Conservation (phyloP, 2,329 filamentous ascomycete genomes). For the Colletotrichum tropicicola region DNA sequence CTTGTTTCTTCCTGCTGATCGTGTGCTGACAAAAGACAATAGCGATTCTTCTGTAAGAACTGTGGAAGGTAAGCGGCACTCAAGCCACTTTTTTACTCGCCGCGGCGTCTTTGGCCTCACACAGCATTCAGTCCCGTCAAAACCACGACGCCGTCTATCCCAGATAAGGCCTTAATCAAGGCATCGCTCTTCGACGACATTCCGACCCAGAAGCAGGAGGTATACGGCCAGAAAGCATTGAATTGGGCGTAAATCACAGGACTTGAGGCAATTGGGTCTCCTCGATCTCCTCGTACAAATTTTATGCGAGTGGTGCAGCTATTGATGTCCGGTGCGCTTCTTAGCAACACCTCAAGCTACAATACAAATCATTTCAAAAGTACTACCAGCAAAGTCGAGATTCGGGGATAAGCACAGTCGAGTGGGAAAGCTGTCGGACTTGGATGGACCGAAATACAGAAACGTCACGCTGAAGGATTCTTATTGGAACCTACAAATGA, state of each 20-base stretch:
- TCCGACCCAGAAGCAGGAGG: not conserved
- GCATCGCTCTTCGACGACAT: conserved; percentile 25
- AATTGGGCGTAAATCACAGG: not conserved
- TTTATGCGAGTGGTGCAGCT: too few species aligned
- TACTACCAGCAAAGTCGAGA: too few species aligned
- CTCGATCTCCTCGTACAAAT: not conserved
- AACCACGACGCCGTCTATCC: not conserved
- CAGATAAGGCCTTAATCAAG: conserved; percentile 8
- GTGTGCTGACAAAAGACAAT: too few species aligned
- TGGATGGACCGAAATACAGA: too few species aligned
- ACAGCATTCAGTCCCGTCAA: conserved; percentile 3
- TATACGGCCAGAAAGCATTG: not conserved
- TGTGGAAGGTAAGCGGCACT: conserved; percentile 13
- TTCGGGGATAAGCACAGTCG: too few species aligned
- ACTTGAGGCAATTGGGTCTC: not conserved
- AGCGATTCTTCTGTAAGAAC: conserved; percentile 21
- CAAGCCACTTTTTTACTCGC: not conserved
- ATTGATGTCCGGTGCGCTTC: too few species aligned
- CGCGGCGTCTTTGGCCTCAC: not conserved
- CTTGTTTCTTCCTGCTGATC: too few species aligned
- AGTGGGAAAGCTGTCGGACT: too few species aligned
- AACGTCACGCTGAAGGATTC: too few species aligned
- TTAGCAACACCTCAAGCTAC: too few species aligned
- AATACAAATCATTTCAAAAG: too few species aligned
- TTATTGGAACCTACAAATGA: too few species aligned